Evolutionary conservation across 192 early-diverging fungal genomes (phyloP), one percentile per base, ranked within the genome.

Genomic region (Coemansia interrupta): DNA sequence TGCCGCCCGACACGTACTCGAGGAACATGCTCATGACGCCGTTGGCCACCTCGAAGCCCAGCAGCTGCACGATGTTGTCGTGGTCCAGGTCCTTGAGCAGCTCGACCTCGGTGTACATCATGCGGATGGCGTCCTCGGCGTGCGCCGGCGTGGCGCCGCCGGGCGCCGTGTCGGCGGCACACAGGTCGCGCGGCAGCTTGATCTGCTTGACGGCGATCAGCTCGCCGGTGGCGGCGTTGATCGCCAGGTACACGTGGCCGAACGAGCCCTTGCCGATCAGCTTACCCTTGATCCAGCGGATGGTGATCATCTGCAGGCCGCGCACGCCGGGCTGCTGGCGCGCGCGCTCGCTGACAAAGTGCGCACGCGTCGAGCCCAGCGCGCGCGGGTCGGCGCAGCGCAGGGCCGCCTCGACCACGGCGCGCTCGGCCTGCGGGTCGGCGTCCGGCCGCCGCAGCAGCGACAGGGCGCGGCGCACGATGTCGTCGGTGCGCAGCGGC

Each of bases 1-100:
- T 90, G 14, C 96, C 96, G 56, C 96, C 96, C 12, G 91, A 85
- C 42, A 98, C 94, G 66, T 98, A 98, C 79, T 98, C 95, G 44
- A 98, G 78, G 70, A 97, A 97, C 61, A 98, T 93, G 78, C 95
- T 94, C 58, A 96, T 83, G 4, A 82, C 78, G 10, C 79, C 78
- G 9, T 83, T 81, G 15, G 84, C 84, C 22, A 87, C 65, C 49
- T 93, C 86, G 50, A 84, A 85, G 15, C 91, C 92, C 28, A 95
- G 83, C 71, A 96, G 95, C 72, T 92, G 88, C 36, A 98, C 96
- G 80, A 98, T 90, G 68, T 98, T 89, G 49, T 90, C 90, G 49
- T 96, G 87, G 54, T 92, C 89, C 58, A 91, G 61, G 60, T 86
- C 87, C 59, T 85, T 83, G 18, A 92, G 60, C 43, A 92, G 68